Percentiles rank a stretch among this genome's conserved stretches.
phyloP scores from a whole-genome alignment of 192 early-diverging fungal species.

The Mycoemilia scoparia region DNA sequence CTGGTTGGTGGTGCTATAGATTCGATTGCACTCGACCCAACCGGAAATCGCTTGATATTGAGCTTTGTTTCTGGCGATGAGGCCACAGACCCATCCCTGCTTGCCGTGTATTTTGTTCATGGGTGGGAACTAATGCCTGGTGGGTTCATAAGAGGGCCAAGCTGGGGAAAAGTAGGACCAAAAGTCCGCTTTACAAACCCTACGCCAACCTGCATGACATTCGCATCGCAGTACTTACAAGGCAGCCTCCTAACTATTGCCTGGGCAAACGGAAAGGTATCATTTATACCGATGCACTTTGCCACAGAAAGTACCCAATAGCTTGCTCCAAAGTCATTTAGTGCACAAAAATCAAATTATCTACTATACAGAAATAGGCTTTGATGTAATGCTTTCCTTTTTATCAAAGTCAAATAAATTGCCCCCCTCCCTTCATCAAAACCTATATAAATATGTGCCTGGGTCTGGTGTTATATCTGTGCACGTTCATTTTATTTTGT shows the following conservation, averaged over 20 bases:
- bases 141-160: slow-evolving; percentile 28
- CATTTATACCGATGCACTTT: slow-evolving; percentile 24
- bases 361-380: too few species aligned
- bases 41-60: slow-evolving; percentile 22
- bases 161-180: slow-evolving; percentile 10
- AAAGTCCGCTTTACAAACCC: not conserved
- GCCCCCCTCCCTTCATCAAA: too few species aligned
- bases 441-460: too few species aligned
- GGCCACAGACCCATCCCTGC: slow-evolving; percentile 20
- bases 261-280: slow-evolving; percentile 31
- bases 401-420: too few species aligned
- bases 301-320: too few species aligned
- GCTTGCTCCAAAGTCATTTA: too few species aligned
- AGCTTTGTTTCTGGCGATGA: slow-evolving; percentile 20
- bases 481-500: too few species aligned
- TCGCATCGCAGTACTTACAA: slow-evolving; percentile 21
- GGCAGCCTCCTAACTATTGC: slow-evolving; percentile 26
- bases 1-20: slow-evolving; percentile 23
- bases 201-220: slow-evolving; percentile 1
- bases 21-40: slow-evolving; percentile 20
- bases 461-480: too few species aligned
- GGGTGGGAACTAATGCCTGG: slow-evolving; percentile 19
- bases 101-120: slow-evolving; percentile 23
- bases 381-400: too few species aligned
- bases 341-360: too few species aligned